A percentile compares a stretch with the other conserved stretches of the same genome.
These are phyloP conservation scores for Pythium dissotocum DNA, from an alignment of 352 stramenopile species.

Conservation along the genomic window DNA sequence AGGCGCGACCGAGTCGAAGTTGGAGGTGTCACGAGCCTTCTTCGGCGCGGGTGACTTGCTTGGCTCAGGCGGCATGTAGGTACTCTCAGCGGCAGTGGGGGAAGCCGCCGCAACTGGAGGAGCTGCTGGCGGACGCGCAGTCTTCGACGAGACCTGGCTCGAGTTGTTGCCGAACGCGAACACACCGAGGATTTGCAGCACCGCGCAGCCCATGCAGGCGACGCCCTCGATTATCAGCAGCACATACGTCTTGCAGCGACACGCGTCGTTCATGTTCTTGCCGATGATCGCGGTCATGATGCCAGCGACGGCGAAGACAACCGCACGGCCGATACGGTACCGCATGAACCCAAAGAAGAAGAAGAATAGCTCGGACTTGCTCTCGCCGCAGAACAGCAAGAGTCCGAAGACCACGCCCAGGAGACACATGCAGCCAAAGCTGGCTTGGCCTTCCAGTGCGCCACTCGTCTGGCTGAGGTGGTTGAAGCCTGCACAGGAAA, in stretches of 20 bases:
- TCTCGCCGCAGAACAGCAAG: slow-evolving; percentile 59
- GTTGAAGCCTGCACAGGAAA: slow-evolving; percentile 55
- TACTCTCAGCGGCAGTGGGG: background rate
- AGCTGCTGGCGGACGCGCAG: background rate
- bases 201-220: slow-evolving; percentile 47
- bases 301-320: slow-evolving; percentile 57
- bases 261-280: slow-evolving; percentile 56
- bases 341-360: slow-evolving; percentile 83
- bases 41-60: slow-evolving; percentile 5
- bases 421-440: slow-evolving; percentile 76
- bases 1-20: slow-evolving; percentile 9
- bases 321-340: slow-evolving; percentile 61
- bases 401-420: slow-evolving; percentile 64
- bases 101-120: background rate
- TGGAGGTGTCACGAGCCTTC: slow-evolving; percentile 3
- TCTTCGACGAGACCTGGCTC: slow-evolving; percentile 1
- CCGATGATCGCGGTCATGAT: slow-evolving; percentile 64
- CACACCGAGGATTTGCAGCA: slow-evolving; percentile 48
- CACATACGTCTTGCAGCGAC: slow-evolving; percentile 46
- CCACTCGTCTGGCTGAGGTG: slow-evolving; percentile 36
- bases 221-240: slow-evolving; percentile 56
- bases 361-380: slow-evolving; percentile 67
- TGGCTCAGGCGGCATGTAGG: slow-evolving; percentile 12
- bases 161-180: slow-evolving; percentile 58
- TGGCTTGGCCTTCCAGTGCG: slow-evolving; percentile 49